phyloP scores from a whole-genome alignment of 345 rosid genomes.

The Eutrema japonicum region DNA sequence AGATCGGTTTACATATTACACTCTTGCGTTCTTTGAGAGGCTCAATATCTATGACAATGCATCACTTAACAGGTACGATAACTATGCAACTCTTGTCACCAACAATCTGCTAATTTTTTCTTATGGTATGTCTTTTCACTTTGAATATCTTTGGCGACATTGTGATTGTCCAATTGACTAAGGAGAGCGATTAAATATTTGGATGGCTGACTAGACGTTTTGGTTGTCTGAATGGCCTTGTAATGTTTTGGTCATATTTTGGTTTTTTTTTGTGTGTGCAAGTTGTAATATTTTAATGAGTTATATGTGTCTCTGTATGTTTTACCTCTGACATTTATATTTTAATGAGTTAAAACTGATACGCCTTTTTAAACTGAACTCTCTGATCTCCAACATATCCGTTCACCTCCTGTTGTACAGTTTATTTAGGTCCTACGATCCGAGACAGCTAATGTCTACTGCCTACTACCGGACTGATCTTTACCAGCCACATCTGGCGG shows the following conservation, averaged over 20 bases:
- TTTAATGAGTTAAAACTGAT: neutral
- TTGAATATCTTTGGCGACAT: neutral
- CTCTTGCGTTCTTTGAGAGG: conserved; percentile 93
- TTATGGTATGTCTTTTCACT: neutral
- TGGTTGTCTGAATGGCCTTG: conserved; percentile 10
- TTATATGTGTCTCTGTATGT: conserved; percentile 2
- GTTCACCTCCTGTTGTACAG: conserved; percentile 54
- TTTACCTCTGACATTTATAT: neutral
- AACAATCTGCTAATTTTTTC: conserved; percentile 5
- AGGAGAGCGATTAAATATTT: neutral
- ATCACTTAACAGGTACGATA: conserved; percentile 81
- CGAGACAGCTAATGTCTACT: conserved; percentile 77
- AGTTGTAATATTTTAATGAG: neutral
- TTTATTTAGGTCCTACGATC: conserved; percentile 81
- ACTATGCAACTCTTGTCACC: conserved; percentile 21
- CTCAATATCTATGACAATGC: conserved; percentile 87
- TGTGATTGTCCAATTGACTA: conserved; percentile 15
- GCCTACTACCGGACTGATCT: conserved; percentile 85
- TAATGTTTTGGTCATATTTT: conserved; percentile 4
- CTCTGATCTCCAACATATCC: conserved; percentile 20
- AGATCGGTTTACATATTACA: conserved; percentile 92
- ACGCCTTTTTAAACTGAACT: conserved; percentile 15
- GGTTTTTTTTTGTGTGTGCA: neutral
- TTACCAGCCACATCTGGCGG: conserved; percentile 58
- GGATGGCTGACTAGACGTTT: conserved; percentile 4